These are phyloP conservation scores for Raddia distichophylla DNA, from an alignment of 176 grass and related monocot genomes.

Conservation along the genomic window DNA sequence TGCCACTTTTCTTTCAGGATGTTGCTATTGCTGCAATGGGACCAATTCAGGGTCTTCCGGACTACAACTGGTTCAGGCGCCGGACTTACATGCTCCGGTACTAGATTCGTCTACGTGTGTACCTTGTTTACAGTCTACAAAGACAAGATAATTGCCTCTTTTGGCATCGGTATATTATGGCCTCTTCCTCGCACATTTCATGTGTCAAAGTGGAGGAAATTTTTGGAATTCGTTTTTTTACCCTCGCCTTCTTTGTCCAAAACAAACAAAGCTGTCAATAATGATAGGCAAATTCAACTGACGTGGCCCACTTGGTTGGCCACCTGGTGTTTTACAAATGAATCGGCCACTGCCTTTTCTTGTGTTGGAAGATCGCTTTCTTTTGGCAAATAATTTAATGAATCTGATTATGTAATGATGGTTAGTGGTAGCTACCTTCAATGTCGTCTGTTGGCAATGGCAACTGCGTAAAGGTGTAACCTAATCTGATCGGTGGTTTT, in stretches of 20 bases:
- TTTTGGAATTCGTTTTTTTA: constrained; percentile 63
- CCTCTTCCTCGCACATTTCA: constrained; percentile 41
- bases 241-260: constrained; percentile 22
- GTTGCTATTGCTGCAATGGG: constrained; percentile 93
- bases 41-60: constrained; percentile 82
- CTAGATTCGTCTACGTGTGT: constrained; percentile 52
- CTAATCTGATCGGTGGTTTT: neutral
- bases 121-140: constrained; percentile 54
- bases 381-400: constrained; percentile 32
- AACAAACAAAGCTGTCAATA: constrained; percentile 63
- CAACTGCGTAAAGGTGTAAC: neutral
- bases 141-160: constrained; percentile 46
- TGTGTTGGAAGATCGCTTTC: neutral
- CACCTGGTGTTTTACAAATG: constrained; percentile 35
- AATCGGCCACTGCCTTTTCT: constrained; percentile 15
- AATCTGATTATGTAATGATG: constrained; percentile 49
- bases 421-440: constrained; percentile 13
- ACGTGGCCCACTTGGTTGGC: constrained; percentile 42
- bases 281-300: constrained; percentile 65
- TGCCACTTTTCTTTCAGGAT: constrained; percentile 51
- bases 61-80: constrained; percentile 99
- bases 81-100: constrained; percentile 95
- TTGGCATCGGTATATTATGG: constrained; percentile 54
- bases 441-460: neutral
- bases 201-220: constrained; percentile 42